A percentile compares a stretch with the other conserved stretches of the same genome.
Evolutionary conservation across 257 asterid genomes (phyloP).

Genomic region (Forsythia suspensa): DNA sequence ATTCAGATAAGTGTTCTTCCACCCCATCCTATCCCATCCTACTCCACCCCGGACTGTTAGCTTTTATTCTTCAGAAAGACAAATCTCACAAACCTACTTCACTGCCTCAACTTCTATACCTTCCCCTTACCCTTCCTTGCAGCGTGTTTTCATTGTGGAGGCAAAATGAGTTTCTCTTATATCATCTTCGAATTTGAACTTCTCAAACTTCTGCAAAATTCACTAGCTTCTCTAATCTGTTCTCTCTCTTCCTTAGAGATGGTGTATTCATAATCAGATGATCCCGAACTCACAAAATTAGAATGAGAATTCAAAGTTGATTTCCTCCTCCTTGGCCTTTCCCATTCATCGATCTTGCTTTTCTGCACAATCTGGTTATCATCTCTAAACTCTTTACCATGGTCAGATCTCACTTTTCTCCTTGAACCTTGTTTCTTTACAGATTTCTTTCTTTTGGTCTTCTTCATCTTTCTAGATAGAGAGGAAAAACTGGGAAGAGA

Average conservation of each 20-base stretch:
- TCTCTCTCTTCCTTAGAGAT: slow-evolving; percentile 95
- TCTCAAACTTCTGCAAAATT: slow-evolving; percentile 55
- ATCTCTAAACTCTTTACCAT: slow-evolving; percentile 31
- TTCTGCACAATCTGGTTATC: slow-evolving; percentile 22
- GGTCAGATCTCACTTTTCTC: slow-evolving; percentile 35
- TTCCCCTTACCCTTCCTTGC: slow-evolving; percentile 71
- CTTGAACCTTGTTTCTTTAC: slow-evolving; percentile 21
- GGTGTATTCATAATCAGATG: slow-evolving; percentile 72
- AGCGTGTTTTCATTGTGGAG: slow-evolving; percentile 38
- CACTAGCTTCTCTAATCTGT: slow-evolving; percentile 73
- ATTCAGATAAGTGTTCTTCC: too few relatives aligned
- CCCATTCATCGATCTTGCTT: slow-evolving; percentile 35
- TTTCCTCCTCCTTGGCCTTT: slow-evolving; percentile 42
- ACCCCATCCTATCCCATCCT: too few relatives aligned
- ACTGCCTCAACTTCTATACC: slow-evolving; percentile 57
- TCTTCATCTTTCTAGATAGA: too few relatives aligned
- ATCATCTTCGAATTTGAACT: slow-evolving; percentile 36
- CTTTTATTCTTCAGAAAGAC: slow-evolving; percentile 84
- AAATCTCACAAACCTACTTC: slow-evolving; percentile 87
- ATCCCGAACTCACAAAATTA: slow-evolving; percentile 64
- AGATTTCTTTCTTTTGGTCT: slow-evolving; percentile 30
- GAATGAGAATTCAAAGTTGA: slow-evolving; percentile 57
- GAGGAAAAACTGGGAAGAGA: too few relatives aligned
- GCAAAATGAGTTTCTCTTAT: slow-evolving; percentile 27
- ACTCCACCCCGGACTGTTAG: slow-evolving; percentile 74